A percentile compares a stretch with the other conserved stretches of the same genome.
These are phyloP conservation scores for Phytophthora europaea DNA, from an alignment of 352 stramenopile species.

Conservation along the genomic window DNA sequence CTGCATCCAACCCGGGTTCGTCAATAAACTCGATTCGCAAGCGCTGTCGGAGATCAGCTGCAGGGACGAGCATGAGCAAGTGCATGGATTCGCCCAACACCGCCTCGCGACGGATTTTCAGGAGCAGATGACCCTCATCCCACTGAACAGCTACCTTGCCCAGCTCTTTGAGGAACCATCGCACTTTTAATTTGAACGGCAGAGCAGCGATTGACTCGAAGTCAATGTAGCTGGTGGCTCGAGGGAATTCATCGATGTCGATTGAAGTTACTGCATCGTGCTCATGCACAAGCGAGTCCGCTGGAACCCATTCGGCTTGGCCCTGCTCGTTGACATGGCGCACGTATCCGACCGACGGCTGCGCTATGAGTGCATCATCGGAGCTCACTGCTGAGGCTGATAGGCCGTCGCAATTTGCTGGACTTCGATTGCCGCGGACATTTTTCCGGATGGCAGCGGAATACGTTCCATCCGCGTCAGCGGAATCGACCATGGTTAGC, in stretches of 20 bases:
- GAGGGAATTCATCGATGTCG: conserved; percentile 79
- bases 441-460: conserved; percentile 68
- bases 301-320: conserved; percentile 77
- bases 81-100: conserved; percentile 87
- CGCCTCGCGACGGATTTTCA: conserved; percentile 83
- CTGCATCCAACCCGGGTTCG: conserved; percentile 79
- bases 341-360: conserved; percentile 81
- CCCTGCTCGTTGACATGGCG: conserved; percentile 76
- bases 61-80: conserved; percentile 81
- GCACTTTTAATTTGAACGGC: conserved; percentile 77
- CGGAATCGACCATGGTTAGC: conserved; percentile 65
- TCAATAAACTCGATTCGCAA: conserved; percentile 89
- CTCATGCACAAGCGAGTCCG: conserved; percentile 71
- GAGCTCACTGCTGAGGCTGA: conserved; percentile 16
- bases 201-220: conserved; percentile 80
- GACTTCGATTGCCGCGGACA: conserved; percentile 35
- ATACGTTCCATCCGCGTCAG: conserved; percentile 45
- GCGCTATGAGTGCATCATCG: conserved; percentile 59
- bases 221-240: conserved; percentile 78
- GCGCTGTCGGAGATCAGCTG: conserved; percentile 73
- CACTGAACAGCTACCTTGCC: conserved; percentile 80
- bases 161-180: conserved; percentile 83
- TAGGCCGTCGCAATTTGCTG: conserved; percentile 11
- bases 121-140: conserved; percentile 82
- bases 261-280: conserved; percentile 57